phyloP scores from a whole-genome alignment of 2,329 filamentous ascomycete genomes.

The Colletotrichum graminicola region DNA sequence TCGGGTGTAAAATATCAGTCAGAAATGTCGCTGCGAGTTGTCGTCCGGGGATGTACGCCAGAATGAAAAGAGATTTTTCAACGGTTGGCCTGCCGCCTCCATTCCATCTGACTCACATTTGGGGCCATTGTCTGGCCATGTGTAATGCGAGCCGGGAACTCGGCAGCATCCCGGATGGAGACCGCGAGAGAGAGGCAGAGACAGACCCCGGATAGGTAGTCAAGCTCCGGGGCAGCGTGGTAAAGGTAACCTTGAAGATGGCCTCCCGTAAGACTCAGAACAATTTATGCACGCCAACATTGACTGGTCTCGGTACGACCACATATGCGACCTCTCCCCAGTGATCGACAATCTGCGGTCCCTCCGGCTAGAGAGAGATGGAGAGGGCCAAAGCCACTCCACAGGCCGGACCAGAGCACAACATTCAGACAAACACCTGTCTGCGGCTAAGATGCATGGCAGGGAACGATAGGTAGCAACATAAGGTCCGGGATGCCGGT shows the following conservation, averaged over 20 bases:
- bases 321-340: slow-evolving; percentile 22
- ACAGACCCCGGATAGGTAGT: slow-evolving; percentile 22
- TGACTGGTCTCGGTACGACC: slow-evolving; percentile 22
- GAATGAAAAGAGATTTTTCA: slow-evolving; percentile 12
- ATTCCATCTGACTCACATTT: slow-evolving; percentile 34
- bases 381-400: slow-evolving; percentile 30
- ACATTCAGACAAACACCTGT: slow-evolving; percentile 20
- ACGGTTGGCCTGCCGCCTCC: slow-evolving; percentile 36
- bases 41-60: neutral
- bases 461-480: slow-evolving; percentile 26
- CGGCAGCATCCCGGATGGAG: neutral
- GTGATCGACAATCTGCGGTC: slow-evolving; percentile 18
- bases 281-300: slow-evolving; percentile 22
- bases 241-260: slow-evolving; percentile 39
- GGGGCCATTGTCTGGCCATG: slow-evolving; percentile 22
- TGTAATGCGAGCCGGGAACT: neutral
- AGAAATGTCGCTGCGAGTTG: neutral
- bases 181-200: neutral
- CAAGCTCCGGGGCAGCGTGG: slow-evolving; percentile 17
- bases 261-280: slow-evolving; percentile 9
- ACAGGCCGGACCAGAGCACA: slow-evolving; percentile 30
- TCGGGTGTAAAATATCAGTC: slow-evolving; percentile 16
- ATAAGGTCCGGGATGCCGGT: slow-evolving; percentile 48
- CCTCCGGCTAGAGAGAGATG: slow-evolving; percentile 14
- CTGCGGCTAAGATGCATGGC: neutral